A percentile compares a stretch with the other conserved stretches of the same genome.
These are phyloP conservation scores for Fusarium burgessii DNA, from an alignment of 2,329 filamentous ascomycete species.

Conservation along the genomic window DNA sequence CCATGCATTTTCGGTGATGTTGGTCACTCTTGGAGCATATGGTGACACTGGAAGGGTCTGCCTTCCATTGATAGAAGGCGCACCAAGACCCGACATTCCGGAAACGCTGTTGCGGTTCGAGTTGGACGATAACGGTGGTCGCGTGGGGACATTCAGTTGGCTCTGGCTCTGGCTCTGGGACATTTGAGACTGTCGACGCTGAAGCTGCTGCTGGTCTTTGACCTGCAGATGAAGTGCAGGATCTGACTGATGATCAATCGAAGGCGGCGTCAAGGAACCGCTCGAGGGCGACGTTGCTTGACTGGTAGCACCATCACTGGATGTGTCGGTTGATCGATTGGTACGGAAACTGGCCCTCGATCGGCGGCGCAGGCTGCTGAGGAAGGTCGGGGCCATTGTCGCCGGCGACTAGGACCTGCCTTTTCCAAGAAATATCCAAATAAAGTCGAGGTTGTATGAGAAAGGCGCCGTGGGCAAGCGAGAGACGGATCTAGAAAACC, in stretches of 20 bases:
- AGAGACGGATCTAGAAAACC: conserved; percentile 15
- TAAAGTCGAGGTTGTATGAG: conserved; percentile 16
- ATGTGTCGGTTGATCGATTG: conserved; percentile 70
- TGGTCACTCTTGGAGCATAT: conserved; percentile 83
- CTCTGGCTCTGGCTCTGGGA: conserved; percentile 37
- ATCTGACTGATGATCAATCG: conserved; percentile 74
- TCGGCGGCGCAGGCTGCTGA: conserved; percentile 78
- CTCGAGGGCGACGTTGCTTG: conserved; percentile 72
- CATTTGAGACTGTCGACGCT: conserved; percentile 32
- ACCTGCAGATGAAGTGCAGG: conserved; percentile 72
- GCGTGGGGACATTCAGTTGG: conserved; percentile 45
- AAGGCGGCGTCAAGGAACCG: conserved; percentile 80
- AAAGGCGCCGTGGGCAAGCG: conserved; percentile 14
- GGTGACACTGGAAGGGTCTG: conserved; percentile 75
- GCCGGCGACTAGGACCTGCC: conserved; percentile 38
- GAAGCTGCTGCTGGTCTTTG: conserved; percentile 56
- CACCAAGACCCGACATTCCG: conserved; percentile 71
- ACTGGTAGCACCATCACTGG: conserved; percentile 68
- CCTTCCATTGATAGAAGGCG: conserved; percentile 66
- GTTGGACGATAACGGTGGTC: conserved; percentile 57
- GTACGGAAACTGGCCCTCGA: conserved; percentile 81
- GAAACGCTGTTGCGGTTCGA: conserved; percentile 73
- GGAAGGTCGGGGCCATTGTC: conserved; percentile 72
- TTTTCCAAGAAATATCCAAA: conserved; percentile 16
- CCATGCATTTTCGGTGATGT: conserved; percentile 85